Evolutionary conservation across 805 yeast species (phyloP), one percentile per base, ranked within the genome.

Genomic region (Metschnikowia drakensbergensis): DNA sequence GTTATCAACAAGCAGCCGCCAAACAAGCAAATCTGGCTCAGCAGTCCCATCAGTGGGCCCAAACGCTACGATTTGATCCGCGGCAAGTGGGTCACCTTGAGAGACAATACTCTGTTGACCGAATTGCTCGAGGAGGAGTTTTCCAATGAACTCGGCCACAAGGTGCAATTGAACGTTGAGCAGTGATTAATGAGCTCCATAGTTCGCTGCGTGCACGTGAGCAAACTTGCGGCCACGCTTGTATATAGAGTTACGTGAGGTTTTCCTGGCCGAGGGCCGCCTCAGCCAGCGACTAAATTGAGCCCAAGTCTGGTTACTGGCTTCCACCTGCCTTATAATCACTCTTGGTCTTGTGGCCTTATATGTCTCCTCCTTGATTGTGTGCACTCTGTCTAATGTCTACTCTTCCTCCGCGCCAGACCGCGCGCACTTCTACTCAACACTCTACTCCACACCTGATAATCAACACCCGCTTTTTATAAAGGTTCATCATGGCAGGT

Each of bases 1-100:
- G 96, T 94, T 28, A 84, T 94, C 62, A 94, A 94, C 71, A 92
- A 90, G 62, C 98, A 94, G 68, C 99, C 99, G 1, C 97, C 99
- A 3, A 94, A 90, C 68, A 86, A 88, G 67, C 99, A 94, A 65
- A 85, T 94, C 29, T 94, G 99, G 99, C 75, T 92, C 46, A 82
- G 95, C 50, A 86, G 96, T 38, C 99, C 99, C 0, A 62, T 89
- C 3, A 86, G 95, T 6, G 99, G 99, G 0, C 99, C 99, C 5
- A 89, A 90, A 61, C 60, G 76, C 48, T 58, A 52, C 49, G 98
- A 94, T 64, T 80, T 78, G 53, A 74, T 86, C 37, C 76, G 80
- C 37, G 87, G 86, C 3, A 71, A 75, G 48, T 94, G 99, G 99
- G 68, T 82, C 9, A 84, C 91, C 9, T 64, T 86, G 48, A 77